Base-by-base conservation (phyloP, 306 rosid species). In the Cicer chorassanicum region DNA sequence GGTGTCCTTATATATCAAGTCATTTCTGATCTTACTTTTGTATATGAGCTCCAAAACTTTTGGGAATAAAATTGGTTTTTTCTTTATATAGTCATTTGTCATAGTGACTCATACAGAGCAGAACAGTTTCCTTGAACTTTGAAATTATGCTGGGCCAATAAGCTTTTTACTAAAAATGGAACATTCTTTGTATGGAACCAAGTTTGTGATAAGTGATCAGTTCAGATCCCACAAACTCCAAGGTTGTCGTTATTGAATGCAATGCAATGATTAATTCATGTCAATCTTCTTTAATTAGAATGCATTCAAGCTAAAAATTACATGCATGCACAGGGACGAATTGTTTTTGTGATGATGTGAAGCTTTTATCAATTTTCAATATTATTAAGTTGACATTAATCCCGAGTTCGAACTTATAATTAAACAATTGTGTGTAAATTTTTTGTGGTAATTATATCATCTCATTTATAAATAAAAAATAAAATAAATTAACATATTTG, bases 1-100 rank as follows among this genome's bases (percentile, higher is more conserved):
- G 43, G 39, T 76, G 51, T 67, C 49, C 12, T 14, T 12, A 13
- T 12, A 11, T 24, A 51, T 72, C 49, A 15, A 45, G 50, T 15
- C 7, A 19, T 18, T 60, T 18, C 34, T 21, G 55, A 48, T 65
- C 54, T 24, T 7, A 48, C n/a, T 64, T 65, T 29, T 2, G 46
- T 5, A 57, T 41, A 15, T 53, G 62, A 43, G 82, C 45, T 72
- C 73, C 63, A 16, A 73, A 18, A 50, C 64, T 76, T 60, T 46
- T 16, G 79, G 74, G 55, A 41, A 41, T 51, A 38, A 48, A 38
- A 54, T 39, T 80, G 72, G 82, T 82, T 75, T 73, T 78, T 82
- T 75, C 81, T 73, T 63, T 29, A 7, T 13, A 49, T 9, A 10
- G 54, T 19, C 15, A 15, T 53, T 53, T 62, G 39, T 7, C 43